phyloP scores from a whole-genome alignment of 208 protist species.

The Wallacemonas sp. region DNA sequence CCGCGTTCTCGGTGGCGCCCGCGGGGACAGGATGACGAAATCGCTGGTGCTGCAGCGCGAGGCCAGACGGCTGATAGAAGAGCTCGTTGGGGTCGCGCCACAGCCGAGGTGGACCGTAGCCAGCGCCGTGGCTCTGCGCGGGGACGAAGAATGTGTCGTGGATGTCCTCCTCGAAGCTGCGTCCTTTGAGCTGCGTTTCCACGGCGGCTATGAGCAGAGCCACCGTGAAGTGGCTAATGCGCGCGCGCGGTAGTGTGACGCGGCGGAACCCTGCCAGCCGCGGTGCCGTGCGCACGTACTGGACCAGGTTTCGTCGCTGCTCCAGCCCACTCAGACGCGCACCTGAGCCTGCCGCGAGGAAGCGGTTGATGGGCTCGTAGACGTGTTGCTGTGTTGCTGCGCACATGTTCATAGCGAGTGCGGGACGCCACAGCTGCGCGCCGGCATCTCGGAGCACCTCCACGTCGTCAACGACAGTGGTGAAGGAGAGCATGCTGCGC shows the following conservation, averaged over 20 bases:
- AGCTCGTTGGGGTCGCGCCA: constrained; percentile 80
- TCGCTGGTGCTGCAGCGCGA: constrained; percentile 54
- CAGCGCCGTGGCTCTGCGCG: constrained; percentile 59
- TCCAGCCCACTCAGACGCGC: constrained; percentile 37
- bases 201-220: constrained; percentile 73
- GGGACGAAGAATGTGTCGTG: constrained; percentile 57
- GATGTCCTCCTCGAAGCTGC: constrained; percentile 71
- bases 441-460: constrained; percentile 46
- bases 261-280: constrained; percentile 11
- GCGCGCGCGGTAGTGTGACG: constrained; percentile 8
- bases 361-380: constrained; percentile 58
- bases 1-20: constrained; percentile 45
- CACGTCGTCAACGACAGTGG: constrained; percentile 46
- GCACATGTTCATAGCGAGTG: constrained; percentile 32
- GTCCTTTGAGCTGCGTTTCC: constrained; percentile 57
- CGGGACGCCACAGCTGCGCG: constrained; percentile 13
- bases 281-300: constrained; percentile 52
- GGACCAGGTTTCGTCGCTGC: constrained; percentile 65
- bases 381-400: constrained; percentile 31
- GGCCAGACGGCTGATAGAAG: constrained; percentile 79
- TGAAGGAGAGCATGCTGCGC: constrained; percentile 66
- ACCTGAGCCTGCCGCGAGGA: constrained; percentile 35
- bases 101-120: constrained; percentile 65
- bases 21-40: constrained; percentile 39
- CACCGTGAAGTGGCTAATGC: constrained; percentile 68